Percentiles rank a stretch among this genome's conserved stretches.
phyloP scores from a whole-genome alignment of 192 early-diverging fungal genomes.

The Rhizophagus sp. region DNA sequence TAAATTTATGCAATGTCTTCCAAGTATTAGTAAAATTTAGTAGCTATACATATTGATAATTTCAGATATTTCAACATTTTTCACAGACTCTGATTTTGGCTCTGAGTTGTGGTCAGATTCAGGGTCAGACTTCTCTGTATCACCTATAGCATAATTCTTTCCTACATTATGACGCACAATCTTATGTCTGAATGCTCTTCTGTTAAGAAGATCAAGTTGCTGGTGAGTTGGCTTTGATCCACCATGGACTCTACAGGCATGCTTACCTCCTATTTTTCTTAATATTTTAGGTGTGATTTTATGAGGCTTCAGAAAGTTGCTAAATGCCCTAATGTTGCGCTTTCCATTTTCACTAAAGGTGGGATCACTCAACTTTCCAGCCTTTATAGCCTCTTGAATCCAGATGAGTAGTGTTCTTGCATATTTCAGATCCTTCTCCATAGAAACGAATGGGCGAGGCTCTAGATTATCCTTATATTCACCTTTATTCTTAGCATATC shows the following conservation, averaged over 20 bases:
- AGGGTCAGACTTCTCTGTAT: no score
- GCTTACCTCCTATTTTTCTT: constrained; percentile 21
- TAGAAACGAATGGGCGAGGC: constrained; percentile 21
- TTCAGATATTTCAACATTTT: no score
- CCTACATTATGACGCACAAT: no score
- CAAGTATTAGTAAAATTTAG: not conserved
- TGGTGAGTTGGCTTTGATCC: no score
- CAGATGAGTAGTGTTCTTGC: constrained; percentile 27
- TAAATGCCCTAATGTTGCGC: constrained; percentile 1
- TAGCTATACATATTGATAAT: not conserved
- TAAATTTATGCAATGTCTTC: no score
- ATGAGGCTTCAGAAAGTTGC: constrained; percentile 5
- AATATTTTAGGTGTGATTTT: constrained; percentile 15
- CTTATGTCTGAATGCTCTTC: no score
- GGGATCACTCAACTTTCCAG: no score
- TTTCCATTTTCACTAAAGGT: not conserved
- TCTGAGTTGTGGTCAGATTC: no score
- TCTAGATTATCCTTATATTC: constrained; percentile 21
- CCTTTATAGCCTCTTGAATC: constrained; percentile 21
- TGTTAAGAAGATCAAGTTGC: no score
- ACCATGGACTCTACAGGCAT: not conserved
- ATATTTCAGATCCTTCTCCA: constrained; percentile 26
- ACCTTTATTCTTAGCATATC: constrained; percentile 28
- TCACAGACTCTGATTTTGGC: no score
- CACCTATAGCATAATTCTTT: no score